Evolutionary conservation across 2,329 filamentous ascomycete genomes (phyloP), one percentile per base, ranked within the genome.

Genomic region (Ascochyta pisi): DNA sequence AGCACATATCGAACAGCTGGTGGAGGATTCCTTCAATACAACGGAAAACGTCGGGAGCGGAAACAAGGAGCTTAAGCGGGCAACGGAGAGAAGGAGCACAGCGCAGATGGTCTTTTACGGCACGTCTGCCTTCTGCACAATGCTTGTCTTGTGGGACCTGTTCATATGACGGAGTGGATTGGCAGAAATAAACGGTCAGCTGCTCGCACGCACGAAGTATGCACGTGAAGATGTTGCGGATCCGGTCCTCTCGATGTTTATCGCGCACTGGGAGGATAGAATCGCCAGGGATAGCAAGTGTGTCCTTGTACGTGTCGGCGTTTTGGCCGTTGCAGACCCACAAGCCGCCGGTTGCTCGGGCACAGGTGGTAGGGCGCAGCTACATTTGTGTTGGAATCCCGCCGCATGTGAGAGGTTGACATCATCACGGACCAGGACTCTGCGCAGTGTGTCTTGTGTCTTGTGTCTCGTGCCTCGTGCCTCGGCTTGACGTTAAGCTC

Each of bases 31-130:
- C 1, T 84, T 88, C 57, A 83, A 86, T 29, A 97, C 93, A 9
- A 86, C 88, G 24, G 90, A 94, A 71, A 97, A 98, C 70, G 86
- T 99, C 46, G 89, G 89, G 13, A 87, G 87, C 54, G 95, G 94
- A 16, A 99, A 99, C 79, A 90, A 89, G 77, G 89, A 98, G 80
- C 81, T 99, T 48, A 95, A 95, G 78, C 87, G 89, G 70, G 95
- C 94, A 26, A 87, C 78, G 54, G 80, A 86, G 71, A 79, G 81
- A 41, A 77, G 70, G 51, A 83, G 79, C 56, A 83, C 76, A 6
- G 82, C 82, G 39, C 76, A 77, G 57, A 77, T 78, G 63, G 71
- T 82, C 12, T 83, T 81, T 57, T 83, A 71, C 61, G 75, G 74
- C 9, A 82, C 80, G 13, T 76, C 73, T 50, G 75, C 67, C 2